Percentiles rank a stretch among this genome's conserved stretches.
These are phyloP conservation scores for Raffaelea arxii DNA, from an alignment of 2,329 filamentous ascomycete genomes.

Conservation along the genomic window DNA sequence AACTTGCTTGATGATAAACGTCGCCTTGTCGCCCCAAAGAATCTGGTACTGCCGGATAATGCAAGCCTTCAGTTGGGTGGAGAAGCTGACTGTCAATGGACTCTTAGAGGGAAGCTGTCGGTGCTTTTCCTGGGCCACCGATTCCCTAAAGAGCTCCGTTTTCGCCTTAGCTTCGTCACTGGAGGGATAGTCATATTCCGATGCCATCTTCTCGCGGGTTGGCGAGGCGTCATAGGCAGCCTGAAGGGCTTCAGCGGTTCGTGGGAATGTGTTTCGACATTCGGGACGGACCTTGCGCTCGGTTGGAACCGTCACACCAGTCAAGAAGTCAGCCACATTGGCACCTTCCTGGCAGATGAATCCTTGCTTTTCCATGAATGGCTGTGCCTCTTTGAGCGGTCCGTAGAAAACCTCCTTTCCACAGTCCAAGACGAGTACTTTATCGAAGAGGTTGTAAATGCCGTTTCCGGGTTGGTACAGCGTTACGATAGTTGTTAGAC, in stretches of 20 bases:
- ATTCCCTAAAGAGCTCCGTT: constrained; percentile 43
- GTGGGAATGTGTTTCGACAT: constrained; percentile 51
- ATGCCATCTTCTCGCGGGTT: constrained; percentile 38
- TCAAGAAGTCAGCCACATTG: constrained; percentile 71
- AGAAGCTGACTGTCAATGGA: constrained; percentile 48
- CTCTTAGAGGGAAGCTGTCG: constrained; percentile 40
- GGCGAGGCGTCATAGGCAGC: constrained; percentile 45
- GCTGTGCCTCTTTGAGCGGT: constrained; percentile 46
- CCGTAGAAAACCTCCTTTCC: constrained; percentile 59
- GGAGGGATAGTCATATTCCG: constrained; percentile 49
- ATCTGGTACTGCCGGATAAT: constrained; percentile 72
- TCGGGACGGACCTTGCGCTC: constrained; percentile 62
- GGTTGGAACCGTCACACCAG: constrained; percentile 64
- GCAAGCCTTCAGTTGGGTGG: constrained; percentile 58
- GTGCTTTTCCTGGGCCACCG: constrained; percentile 45
- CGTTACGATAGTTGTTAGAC: constrained; percentile 50
- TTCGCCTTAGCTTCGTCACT: constrained; percentile 35
- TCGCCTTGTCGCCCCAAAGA: constrained; percentile 62
- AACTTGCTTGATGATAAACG: constrained; percentile 68
- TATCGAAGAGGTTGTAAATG: constrained; percentile 61
- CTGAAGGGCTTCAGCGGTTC: constrained; percentile 53
- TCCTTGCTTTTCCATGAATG: constrained; percentile 58
- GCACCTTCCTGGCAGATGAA: constrained; percentile 48
- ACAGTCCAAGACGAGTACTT: constrained; percentile 61
- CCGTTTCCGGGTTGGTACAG: constrained; percentile 59